Percentiles rank a stretch among this genome's conserved stretches.
These are phyloP conservation scores for Saccharum hybrid DNA, from an alignment of 202 grass and related monocot genomes.

Conservation along the genomic window DNA sequence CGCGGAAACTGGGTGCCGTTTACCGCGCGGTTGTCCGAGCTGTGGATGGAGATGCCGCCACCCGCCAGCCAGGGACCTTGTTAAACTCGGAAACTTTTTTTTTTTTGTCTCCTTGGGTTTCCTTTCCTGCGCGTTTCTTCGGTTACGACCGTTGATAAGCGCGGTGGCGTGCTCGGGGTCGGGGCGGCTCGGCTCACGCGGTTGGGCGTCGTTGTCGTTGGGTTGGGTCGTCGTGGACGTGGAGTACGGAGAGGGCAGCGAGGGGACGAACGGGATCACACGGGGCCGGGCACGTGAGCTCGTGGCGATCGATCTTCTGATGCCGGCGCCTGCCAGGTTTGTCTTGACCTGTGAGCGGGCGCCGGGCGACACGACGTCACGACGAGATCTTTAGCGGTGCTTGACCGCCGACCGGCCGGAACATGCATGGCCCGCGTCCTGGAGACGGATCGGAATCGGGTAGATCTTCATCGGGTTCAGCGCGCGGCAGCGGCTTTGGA, in stretches of 20 bases:
- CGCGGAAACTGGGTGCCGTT: conserved; percentile 25
- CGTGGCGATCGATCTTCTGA: background rate
- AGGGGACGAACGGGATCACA: background rate
- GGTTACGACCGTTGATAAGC: background rate
- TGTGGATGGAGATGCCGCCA: too few species aligned
- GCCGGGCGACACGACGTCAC: background rate
- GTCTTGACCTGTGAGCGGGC: background rate
- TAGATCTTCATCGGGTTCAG: too few species aligned
- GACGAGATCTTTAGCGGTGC: background rate
- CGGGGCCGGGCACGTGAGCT: background rate
- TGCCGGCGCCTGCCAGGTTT: background rate
- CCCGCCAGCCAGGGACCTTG: too few species aligned
- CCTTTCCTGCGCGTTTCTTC: background rate
- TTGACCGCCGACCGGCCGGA: background rate
- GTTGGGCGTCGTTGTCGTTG: background rate
- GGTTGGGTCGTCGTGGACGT: background rate
- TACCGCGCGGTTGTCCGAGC: background rate
- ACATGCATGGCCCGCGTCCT: background rate
- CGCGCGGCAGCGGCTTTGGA: too few species aligned
- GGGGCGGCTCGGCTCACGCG: background rate
- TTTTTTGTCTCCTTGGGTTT: background rate
- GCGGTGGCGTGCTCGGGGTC: background rate
- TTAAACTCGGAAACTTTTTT: background rate
- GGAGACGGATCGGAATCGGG: background rate
- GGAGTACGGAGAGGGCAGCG: background rate